A percentile compares a stretch with the other conserved stretches of the same genome.
Conservation (phyloP, 805 yeast genomes). For the Debaryomyces prosopidis region DNA sequence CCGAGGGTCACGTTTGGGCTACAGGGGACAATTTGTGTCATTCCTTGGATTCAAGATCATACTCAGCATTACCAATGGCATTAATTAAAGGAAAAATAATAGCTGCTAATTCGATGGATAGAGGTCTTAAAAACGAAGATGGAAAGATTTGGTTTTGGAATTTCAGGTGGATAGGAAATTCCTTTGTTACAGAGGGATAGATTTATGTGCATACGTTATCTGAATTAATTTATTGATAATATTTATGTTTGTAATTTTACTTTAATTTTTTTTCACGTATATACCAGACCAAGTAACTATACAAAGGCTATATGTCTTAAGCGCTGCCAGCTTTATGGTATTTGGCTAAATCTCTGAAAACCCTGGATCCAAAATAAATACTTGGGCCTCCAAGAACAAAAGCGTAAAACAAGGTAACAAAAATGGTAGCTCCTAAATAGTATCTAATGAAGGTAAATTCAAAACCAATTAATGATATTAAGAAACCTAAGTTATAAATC, state of each 20-base stretch:
- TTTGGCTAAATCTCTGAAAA: slow-evolving; percentile 49
- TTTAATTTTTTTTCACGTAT: neutral
- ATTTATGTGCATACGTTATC: slow-evolving; percentile 1
- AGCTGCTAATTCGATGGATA: slow-evolving; percentile 58
- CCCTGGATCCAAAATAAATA: slow-evolving; percentile 64
- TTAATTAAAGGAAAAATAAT: slow-evolving; percentile 83
- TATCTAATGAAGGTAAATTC: slow-evolving; percentile 59
- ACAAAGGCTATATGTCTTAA: neutral
- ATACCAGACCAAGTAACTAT: neutral
- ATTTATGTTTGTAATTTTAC: neutral
- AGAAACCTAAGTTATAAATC: slow-evolving; percentile 44
- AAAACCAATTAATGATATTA: slow-evolving; percentile 47
- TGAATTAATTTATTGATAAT: neutral
- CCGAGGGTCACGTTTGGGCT: slow-evolving; percentile 95
- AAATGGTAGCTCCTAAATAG: slow-evolving; percentile 60
- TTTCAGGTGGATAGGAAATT: slow-evolving; percentile 56
- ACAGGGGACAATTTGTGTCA: slow-evolving; percentile 92
- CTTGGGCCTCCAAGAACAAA: slow-evolving; percentile 53
- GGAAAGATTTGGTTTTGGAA: slow-evolving; percentile 43
- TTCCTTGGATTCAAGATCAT: slow-evolving; percentile 86
- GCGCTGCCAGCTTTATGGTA: slow-evolving; percentile 31
- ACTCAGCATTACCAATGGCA: slow-evolving; percentile 88
- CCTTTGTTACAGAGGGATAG: slow-evolving; percentile 25
- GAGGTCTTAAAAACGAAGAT: slow-evolving; percentile 42
- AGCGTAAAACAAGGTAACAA: slow-evolving; percentile 52